A percentile compares a stretch with the other conserved stretches of the same genome.
phyloP scores from a whole-genome alignment of 768 basidiomycete species.

The Trametes meyenii region DNA sequence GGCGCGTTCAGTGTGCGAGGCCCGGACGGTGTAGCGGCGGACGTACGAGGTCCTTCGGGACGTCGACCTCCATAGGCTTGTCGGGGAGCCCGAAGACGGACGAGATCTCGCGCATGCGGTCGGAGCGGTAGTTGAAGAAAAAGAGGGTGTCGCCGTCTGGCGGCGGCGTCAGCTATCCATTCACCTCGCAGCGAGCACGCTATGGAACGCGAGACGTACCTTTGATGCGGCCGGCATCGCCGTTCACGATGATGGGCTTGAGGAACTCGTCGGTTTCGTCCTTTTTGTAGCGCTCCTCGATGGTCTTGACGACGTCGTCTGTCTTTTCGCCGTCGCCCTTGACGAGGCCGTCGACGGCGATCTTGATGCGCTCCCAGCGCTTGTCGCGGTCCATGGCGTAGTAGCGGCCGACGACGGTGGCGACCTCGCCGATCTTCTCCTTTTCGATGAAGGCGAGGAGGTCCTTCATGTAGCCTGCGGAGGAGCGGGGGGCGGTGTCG shows the following conservation, averaged over 20 bases:
- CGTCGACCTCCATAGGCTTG: slow-evolving; percentile 80
- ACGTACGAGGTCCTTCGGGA: slow-evolving; percentile 80
- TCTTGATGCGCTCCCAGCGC: slow-evolving; percentile 92
- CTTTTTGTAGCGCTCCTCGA: slow-evolving; percentile 76
- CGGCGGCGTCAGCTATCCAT: neutral
- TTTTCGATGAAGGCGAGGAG: slow-evolving; percentile 77
- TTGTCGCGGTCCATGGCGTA: slow-evolving; percentile 98
- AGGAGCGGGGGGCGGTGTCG: slow-evolving; percentile 88
- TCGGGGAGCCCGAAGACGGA: slow-evolving; percentile 78
- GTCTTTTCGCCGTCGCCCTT: slow-evolving; percentile 65
- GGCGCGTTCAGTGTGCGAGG: neutral
- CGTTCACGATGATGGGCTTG: slow-evolving; percentile 90
- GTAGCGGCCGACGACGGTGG: slow-evolving; percentile 88
- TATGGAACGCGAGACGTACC: slow-evolving; percentile 45
- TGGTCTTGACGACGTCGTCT: slow-evolving; percentile 62
- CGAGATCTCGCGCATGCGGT: slow-evolving; percentile 93
- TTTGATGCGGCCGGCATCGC: slow-evolving; percentile 77
- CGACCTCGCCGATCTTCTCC: slow-evolving; percentile 77
- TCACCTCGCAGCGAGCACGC: too few species aligned
- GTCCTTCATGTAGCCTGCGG: slow-evolving; percentile 75
- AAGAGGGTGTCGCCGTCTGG: slow-evolving; percentile 87
- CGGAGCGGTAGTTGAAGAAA: slow-evolving; percentile 97
- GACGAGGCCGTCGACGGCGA: slow-evolving; percentile 85
- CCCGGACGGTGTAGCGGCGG: neutral
- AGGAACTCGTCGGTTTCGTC: slow-evolving; percentile 95